Evolutionary conservation across 768 basidiomycete genomes (phyloP).

Genomic region (Tulasnella calospora): DNA sequence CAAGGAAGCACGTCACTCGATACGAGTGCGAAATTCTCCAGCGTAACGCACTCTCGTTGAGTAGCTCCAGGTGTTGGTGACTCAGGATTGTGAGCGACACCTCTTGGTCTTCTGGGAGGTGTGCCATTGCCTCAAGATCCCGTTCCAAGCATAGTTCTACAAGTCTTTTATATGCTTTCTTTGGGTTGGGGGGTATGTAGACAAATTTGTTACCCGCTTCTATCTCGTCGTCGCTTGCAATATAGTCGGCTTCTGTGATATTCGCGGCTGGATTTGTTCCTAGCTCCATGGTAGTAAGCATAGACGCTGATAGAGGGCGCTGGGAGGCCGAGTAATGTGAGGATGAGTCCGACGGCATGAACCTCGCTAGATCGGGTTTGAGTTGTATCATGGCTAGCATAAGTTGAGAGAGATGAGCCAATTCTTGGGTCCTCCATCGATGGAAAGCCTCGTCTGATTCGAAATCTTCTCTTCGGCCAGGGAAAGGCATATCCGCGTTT

Average conservation of each 20-base stretch:
- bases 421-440: slow-evolving; percentile 79
- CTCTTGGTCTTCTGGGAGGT: slow-evolving; percentile 66
- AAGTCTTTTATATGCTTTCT: slow-evolving; percentile 76
- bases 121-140: slow-evolving; percentile 85
- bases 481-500: slow-evolving; percentile 74
- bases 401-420: slow-evolving; percentile 76
- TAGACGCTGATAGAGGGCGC: background rate
- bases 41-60: slow-evolving; percentile 80
- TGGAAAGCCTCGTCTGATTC: slow-evolving; percentile 75
- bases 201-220: slow-evolving; percentile 76
- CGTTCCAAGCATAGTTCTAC: slow-evolving; percentile 74
- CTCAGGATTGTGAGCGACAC: slow-evolving; percentile 91
- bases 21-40: slow-evolving; percentile 85
- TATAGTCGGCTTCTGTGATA: slow-evolving; percentile 23
- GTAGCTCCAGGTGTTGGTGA: slow-evolving; percentile 66
- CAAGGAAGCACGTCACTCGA: slow-evolving; percentile 73
- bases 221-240: slow-evolving; percentile 37
- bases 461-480: slow-evolving; percentile 83
- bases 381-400: slow-evolving; percentile 81
- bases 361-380: slow-evolving; percentile 85
- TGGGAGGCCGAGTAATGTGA: slow-evolving; percentile 48
- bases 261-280: background rate
- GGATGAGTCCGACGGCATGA: slow-evolving; percentile 49
- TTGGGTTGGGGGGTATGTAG: slow-evolving; percentile 84
- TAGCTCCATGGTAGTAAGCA: background rate